Evolutionary conservation across 169 alveolate genomes (phyloP), one percentile per base, ranked within the genome.

Genomic region (Plasmodium chabaudi): DNA sequence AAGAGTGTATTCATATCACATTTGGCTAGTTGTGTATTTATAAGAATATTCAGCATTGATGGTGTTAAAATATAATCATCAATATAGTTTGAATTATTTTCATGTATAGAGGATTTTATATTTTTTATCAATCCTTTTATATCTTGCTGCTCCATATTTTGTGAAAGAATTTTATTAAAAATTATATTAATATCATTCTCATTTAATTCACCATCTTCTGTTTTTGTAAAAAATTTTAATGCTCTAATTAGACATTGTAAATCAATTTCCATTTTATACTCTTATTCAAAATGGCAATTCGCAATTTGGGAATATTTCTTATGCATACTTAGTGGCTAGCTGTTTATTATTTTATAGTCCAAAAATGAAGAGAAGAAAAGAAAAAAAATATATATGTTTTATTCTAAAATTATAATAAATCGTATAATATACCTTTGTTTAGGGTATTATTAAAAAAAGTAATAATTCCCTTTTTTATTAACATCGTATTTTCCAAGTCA

Each of bases 91-190:
- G 49, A 39, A 27, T 61, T 67, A 56, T 67, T 55, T 59, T 72
- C n/a, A 44, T 65, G 60, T 68, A 82, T 82, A 39, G 44, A 67
- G 55, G 67, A 57, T 42, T 82, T 82, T 49, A 82, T 61, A 19
- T 68, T 57, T 82, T 55, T 65, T 25, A 82, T 65, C 53, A 82
- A 39, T 9, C 68, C 84, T 39, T 63, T 44, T 60, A 82, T 55
- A 44, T 10, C 34, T 77, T 77, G 70, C 21, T 46, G 74, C 44
- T 57, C 53, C 71, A 77, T n/a, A 51, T 77, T 51, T 77, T 77
- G 88, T 7, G 88, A 77, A 64, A 77, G 88, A 55, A 77, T 77
- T 64, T 77, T 65, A 69, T 77, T 77, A 47, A 77, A 77, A 77
- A 77, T 77, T 63, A 39, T 56, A n/a, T 77, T 61, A 25, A 64